Percentiles rank a stretch among this genome's conserved stretches.
phyloP scores from a whole-genome alignment of 371 early-diverging fungal species.

The Chytridiales sp. region DNA sequence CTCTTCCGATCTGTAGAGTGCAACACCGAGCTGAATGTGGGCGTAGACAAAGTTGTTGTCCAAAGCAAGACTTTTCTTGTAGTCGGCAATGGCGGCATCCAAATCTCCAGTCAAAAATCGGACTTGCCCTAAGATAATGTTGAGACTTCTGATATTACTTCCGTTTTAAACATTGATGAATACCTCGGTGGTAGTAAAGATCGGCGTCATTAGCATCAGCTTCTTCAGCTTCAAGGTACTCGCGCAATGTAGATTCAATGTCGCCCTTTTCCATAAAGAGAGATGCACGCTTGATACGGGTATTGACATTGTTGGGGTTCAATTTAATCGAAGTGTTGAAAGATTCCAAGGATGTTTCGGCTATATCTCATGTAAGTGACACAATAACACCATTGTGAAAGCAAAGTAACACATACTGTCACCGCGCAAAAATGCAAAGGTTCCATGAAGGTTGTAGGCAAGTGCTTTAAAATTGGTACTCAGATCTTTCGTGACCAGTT shows the following conservation, averaged over 20 bases:
- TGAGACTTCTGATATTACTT: neutral
- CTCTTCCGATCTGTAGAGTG: slow-evolving; percentile 83
- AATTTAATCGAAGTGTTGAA: slow-evolving; percentile 78
- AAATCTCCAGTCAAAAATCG: slow-evolving; percentile 53
- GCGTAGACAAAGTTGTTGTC: slow-evolving; percentile 85
- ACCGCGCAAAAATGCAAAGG: slow-evolving; percentile 86
- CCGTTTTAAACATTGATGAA: neutral
- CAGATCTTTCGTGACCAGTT: slow-evolving; percentile 55
- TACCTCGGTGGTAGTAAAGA: slow-evolving; percentile 23
- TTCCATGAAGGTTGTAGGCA: slow-evolving; percentile 82
- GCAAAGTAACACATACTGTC: slow-evolving; percentile 37
- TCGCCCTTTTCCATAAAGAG: slow-evolving; percentile 83
- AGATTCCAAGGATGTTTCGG: slow-evolving; percentile 53
- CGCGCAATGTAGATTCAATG: slow-evolving; percentile 59
- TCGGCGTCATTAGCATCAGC: slow-evolving; percentile 59
- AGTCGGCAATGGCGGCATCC: slow-evolving; percentile 79
- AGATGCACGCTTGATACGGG: slow-evolving; percentile 84
- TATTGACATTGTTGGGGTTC: slow-evolving; percentile 77
- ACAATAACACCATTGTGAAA: neutral
- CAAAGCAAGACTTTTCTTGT: slow-evolving; percentile 70
- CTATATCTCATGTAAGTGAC: neutral
- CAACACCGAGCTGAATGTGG: slow-evolving; percentile 91
- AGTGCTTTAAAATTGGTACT: slow-evolving; percentile 46
- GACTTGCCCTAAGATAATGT: slow-evolving; percentile 18
- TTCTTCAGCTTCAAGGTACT: slow-evolving; percentile 69